Evolutionary conservation across 164 flowering plant species (phyloP), one percentile per base, ranked within the genome.

Genomic region (Amborella trichopoda): DNA sequence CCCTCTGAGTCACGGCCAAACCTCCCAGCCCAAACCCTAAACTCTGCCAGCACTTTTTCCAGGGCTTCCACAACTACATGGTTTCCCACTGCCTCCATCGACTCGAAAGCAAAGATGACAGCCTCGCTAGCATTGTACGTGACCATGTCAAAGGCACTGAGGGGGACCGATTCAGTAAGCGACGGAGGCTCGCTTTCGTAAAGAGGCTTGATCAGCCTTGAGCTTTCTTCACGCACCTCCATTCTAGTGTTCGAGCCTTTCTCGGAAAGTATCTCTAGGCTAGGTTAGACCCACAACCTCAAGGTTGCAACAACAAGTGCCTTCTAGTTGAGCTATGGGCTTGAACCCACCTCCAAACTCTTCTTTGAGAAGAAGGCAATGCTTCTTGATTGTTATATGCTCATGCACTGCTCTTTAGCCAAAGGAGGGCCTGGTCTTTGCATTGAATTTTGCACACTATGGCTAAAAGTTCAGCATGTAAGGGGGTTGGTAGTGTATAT

Each of bases 61-160:
- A 57, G 49, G 33, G 44, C 61, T 5, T 50, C 23, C 26, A 42
- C 49, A 27, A 57, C 21, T 5, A 16, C 43, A 3, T 26, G 21
- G 23, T 57, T 57, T n/a, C n/a, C n/a, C 18, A 50, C 2, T 18
- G 61, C 27, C 23, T 23, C 23, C 8, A 55, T 49, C 20, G 54
- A 39, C 13, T n/a, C 16, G 38, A 49, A 50, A 44, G 55, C 54
- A 4, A 42, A 57, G n/a, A 50, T 5, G 9, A 37, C 20, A 5
- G 50, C 44, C 5, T 49, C 25, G 34, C 50, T 54, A 12, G 33
- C 23, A 26, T 57, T 25, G 10, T 25, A 16, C 8, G 48, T 38
- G 8, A 26, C 44, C 11, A 26, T 50, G 41, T 57, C 61, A 37
- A 57, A 57, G 44, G 49, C 28, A 24, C 49, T 57, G 37, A 57